A percentile compares a stretch with the other conserved stretches of the same genome.
phyloP scores from a whole-genome alignment of 345 rosid genomes.

The Acer saccharum region DNA sequence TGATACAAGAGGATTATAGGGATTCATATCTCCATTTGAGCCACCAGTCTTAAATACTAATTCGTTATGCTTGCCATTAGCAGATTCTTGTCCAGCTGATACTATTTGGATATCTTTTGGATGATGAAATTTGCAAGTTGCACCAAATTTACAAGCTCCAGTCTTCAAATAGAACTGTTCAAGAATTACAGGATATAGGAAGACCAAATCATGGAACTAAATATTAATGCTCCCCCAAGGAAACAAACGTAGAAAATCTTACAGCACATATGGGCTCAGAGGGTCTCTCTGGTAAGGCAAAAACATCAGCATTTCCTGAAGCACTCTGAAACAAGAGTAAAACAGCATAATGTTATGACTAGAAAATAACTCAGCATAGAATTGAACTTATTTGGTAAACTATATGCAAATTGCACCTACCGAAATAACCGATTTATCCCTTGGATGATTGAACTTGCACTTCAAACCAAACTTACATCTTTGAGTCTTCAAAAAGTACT shows the following conservation, averaged over 20 bases:
- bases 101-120: conserved; percentile 73
- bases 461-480: conserved; percentile 85
- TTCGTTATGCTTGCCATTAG: conserved; percentile 38
- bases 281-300: conserved; percentile 78
- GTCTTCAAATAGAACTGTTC: conserved; percentile 89
- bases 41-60: conserved; percentile 34
- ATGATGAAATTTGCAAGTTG: conserved; percentile 90
- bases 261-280: conserved; percentile 82
- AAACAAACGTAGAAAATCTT: conserved; percentile 38
- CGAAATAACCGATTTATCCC: conserved; percentile 36
- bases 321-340: conserved; percentile 49
- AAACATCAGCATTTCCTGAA: conserved; percentile 43
- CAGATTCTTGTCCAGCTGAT: conserved; percentile 47
- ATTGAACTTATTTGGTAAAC: conserved; percentile 12
- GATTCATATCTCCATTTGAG: conserved; percentile 30
- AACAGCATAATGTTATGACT: conserved; percentile 20
- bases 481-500: conserved; percentile 91
- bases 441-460: conserved; percentile 98
- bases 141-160: conserved; percentile 90
- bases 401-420: conserved; percentile 44
- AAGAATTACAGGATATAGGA: conserved; percentile 26
- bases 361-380: conserved; percentile 15
- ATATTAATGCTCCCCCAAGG: neutral
- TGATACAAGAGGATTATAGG: conserved; percentile 35
- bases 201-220: conserved; percentile 17